These are phyloP conservation scores for Hirsutella minnesotensis DNA, from an alignment of 2,329 filamentous ascomycete species.

Conservation along the genomic window DNA sequence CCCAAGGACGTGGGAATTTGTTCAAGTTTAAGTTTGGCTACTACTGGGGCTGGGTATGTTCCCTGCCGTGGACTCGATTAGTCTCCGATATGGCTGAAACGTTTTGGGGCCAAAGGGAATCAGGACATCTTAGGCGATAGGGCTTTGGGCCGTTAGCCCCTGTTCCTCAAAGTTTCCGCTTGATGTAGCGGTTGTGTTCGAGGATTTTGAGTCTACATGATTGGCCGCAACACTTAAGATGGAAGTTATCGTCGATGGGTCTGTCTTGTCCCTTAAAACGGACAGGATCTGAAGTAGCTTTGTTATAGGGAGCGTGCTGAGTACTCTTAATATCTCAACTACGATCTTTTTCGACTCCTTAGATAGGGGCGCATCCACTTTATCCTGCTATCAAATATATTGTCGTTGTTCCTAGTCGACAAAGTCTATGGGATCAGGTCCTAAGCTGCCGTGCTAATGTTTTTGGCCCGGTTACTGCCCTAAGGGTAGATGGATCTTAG, in stretches of 20 bases:
- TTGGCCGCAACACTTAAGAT: not conserved
- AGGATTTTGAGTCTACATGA: not conserved
- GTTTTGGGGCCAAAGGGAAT: not conserved
- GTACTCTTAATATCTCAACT: not conserved
- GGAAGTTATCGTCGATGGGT: not conserved
- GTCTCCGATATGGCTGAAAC: not conserved
- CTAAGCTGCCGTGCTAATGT: too few relatives aligned
- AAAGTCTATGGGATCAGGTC: too few relatives aligned
- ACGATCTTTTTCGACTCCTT: conserved; percentile 5
- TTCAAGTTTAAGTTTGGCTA: too few relatives aligned
- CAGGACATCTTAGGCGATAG: not conserved
- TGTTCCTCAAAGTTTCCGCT: not conserved
- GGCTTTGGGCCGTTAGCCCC: not conserved
- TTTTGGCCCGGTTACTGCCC: too few relatives aligned
- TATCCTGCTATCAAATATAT: too few relatives aligned
- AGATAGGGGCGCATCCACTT: conserved; percentile 5
- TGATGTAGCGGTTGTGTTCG: not conserved
- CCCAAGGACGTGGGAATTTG: too few relatives aligned
- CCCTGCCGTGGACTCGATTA: not conserved
- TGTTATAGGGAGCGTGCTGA: not conserved
- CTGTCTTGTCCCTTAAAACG: not conserved
- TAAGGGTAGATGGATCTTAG: too few relatives aligned
- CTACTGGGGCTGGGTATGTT: too few relatives aligned
- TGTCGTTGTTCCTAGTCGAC: too few relatives aligned
- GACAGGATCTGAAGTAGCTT: not conserved